Evolutionary conservation across 805 yeast genomes (phyloP).

Genomic region (Metschnikowia reukaufii): DNA sequence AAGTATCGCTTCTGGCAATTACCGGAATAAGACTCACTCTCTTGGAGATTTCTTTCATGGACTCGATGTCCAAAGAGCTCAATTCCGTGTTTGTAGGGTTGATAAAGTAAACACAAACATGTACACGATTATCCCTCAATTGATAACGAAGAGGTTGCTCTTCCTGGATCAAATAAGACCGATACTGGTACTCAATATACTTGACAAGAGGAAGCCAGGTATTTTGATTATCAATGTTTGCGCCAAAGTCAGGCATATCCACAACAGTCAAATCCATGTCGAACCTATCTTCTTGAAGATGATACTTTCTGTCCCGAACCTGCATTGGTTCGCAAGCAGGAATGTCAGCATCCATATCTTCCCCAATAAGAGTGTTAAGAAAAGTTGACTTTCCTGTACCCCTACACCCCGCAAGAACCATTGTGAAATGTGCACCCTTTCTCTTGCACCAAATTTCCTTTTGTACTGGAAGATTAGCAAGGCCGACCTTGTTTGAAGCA

Average conservation of each 20-base stretch:
- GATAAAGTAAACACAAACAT: conserved; percentile 82
- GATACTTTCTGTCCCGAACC: conserved; percentile 32
- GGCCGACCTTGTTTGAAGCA: conserved; percentile 18
- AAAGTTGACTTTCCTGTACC: conserved; percentile 30
- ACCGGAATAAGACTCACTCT: conserved; percentile 83
- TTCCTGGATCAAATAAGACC: conserved; percentile 66
- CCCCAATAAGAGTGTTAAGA: conserved; percentile 26
- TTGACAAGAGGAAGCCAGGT: conserved; percentile 50
- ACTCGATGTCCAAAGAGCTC: conserved; percentile 65
- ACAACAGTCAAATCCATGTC: conserved; percentile 59
- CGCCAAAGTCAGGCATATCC: conserved; percentile 79
- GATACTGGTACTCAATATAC: conserved; percentile 77
- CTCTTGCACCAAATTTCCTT: conserved; percentile 24
- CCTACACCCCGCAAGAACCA: conserved; percentile 39
- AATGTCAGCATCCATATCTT: conserved; percentile 15
- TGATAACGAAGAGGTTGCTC: conserved; percentile 40
- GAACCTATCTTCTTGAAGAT: conserved; percentile 60
- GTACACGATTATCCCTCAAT: conserved; percentile 65
- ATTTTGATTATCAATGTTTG: conserved; percentile 52
- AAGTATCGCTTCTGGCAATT: conserved; percentile 76
- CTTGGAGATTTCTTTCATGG: conserved; percentile 67
- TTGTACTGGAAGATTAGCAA: conserved; percentile 31
- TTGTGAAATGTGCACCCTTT: conserved; percentile 35
- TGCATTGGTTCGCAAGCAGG: conserved; percentile 14
- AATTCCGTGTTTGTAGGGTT: conserved; percentile 58